A percentile compares a stretch with the other conserved stretches of the same genome.
These are phyloP conservation scores for Peterozyma toletana DNA, from an alignment of 805 yeast species.

Conservation along the genomic window DNA sequence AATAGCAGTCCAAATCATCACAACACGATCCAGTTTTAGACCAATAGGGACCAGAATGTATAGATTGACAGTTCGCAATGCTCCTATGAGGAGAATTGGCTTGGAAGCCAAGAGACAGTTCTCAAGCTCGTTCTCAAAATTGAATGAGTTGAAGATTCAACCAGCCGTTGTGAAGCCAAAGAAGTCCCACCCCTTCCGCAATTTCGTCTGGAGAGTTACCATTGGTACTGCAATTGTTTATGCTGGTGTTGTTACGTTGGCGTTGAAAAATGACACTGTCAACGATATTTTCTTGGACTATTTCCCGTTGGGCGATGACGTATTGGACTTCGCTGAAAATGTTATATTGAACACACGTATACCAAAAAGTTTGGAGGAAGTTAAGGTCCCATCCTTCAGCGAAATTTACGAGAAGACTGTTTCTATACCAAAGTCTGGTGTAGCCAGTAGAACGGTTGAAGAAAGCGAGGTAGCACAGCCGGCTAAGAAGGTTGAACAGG, in stretches of 20 bases:
- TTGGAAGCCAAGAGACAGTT: slow-evolving; percentile 1
- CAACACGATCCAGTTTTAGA: too few species aligned
- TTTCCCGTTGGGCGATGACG: slow-evolving; percentile 56
- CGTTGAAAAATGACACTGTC: slow-evolving; percentile 50
- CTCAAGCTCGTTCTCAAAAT: background rate
- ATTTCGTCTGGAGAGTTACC: slow-evolving; percentile 18
- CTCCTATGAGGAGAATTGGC: too few species aligned
- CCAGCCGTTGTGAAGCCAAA: background rate
- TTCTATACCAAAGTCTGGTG: slow-evolving; percentile 31
- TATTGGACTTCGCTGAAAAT: slow-evolving; percentile 42
- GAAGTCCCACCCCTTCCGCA: slow-evolving; percentile 16
- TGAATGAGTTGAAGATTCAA: slow-evolving; percentile 1
- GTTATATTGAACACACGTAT: slow-evolving; percentile 14
- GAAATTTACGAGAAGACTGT: slow-evolving; percentile 31
- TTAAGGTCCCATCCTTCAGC: slow-evolving; percentile 18
- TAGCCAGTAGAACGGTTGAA: slow-evolving; percentile 24
- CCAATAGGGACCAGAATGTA: too few species aligned
- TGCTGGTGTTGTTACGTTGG: slow-evolving; percentile 52
- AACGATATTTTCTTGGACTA: slow-evolving; percentile 56
- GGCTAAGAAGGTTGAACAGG: slow-evolving; percentile 9
- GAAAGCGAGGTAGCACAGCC: slow-evolving; percentile 11
- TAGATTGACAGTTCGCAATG: too few species aligned
- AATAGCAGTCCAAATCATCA: too few species aligned
- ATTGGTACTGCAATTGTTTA: slow-evolving; percentile 28
- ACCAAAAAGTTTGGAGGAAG: slow-evolving; percentile 7